Base-by-base conservation (phyloP, 148 eudicot genomes). In the Camellia lanceoleosa region DNA sequence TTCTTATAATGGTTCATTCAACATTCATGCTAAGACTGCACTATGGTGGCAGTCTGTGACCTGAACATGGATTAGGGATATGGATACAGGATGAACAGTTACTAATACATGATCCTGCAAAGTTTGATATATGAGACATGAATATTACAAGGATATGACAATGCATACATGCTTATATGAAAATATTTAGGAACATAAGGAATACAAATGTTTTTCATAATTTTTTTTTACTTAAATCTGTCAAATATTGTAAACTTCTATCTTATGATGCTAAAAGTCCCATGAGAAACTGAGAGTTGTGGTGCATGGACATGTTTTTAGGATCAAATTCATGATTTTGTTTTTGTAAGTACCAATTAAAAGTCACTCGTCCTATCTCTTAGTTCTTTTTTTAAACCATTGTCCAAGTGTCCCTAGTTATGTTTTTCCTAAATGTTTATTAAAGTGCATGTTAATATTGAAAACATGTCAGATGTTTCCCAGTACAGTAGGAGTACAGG, bases 1-100 rank as follows among this genome's bases (percentile, higher is more conserved):
- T 71, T 47, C 62, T 73, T 23, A 38, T 54, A 20, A 14, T 54
- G 62, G 62, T 55, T 73, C 12, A 73, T 23, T 55, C 23, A 6
- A 23, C 23, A 23, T 18, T 10, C 49, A 7, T 74, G 64, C 65
- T 56, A 74, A 38, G 77, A 58, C 8, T 30, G 65, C 49, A 38
- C 19, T 73, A 38, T 43, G 30, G 59, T 72, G 75, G 41, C 68
- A 56, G 13, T 55, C 76, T 73, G 55, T 54, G 61, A 47, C 20
- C 7, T 71, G 59, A 30, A 73, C n/a, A 38, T 58, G 20, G 49
- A 59, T 56, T 10, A 15, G 65, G 10, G 65, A 74, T 41, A 41
- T 54, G 60, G 59, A 49, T 13, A 15, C 16, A 14, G 14, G 3
- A 73, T 16, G 13, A 49, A 71, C 16, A 16, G 23, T 30, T 73